Base-by-base conservation (phyloP, 2,329 filamentous ascomycete species). In the Xenosphaeropsis pyriputrescens region DNA sequence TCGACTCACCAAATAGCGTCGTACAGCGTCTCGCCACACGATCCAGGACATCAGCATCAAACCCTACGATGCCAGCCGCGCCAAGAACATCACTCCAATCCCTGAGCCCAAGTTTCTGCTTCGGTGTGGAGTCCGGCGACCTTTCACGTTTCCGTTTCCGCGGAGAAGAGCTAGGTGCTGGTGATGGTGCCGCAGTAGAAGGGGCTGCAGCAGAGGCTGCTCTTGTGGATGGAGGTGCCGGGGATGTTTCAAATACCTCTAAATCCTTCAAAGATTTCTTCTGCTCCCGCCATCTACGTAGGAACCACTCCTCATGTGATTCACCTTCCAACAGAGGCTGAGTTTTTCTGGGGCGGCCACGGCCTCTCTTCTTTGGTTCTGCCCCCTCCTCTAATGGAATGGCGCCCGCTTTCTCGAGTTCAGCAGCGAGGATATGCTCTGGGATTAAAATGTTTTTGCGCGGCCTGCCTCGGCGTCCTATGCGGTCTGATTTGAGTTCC, bases 21-120 rank as follows among this genome's bases (percentile, higher is more conserved):
- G 80, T 73, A 50, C 88, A 96, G 35, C 89, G 71, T 50, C 76
- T 67, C 2, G 80, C 71, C 0, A 85, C 72, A 19, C 83, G 72
- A 37, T 75, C 70, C 11, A 95, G 58, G 1, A 76, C 79, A 1
- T 62, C 56, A 0, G 65, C 57, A 1, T 80, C 63, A 57, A 86
- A 88, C 0, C 82, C 85, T 2, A 72, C 72, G 36, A 93, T 60
- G 0, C 83, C 70, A 2, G 89, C 89, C 1, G 85, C 67, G 1
- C 83, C 83, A 18, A 95, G 60, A 2, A 95, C 71, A 46, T 93
- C 84, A 46, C 76, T 81, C 89, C 89, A 96, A 59, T 93, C 82
- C 16, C 82, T 43, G 14, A 50, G 40, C 2, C 41, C 42, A 18
- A 53, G 34, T 26, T 26, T 26, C 8, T 26, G 22, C 5, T 9